Evolutionary conservation across 257 asterid species (phyloP).

Genomic region (Sherardia arvensis): DNA sequence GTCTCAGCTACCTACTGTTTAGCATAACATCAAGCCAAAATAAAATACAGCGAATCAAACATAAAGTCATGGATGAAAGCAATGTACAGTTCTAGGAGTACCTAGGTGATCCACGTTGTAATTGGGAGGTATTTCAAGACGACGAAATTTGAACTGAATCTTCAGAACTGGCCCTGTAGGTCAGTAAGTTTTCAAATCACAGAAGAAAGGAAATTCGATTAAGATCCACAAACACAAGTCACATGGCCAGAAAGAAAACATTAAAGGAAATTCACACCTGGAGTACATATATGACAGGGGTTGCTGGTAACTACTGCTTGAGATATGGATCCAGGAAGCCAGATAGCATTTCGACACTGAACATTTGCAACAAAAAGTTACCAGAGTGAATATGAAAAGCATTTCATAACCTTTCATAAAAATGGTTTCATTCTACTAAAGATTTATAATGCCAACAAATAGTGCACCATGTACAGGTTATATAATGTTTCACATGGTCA

Average conservation of each 20-base stretch:
- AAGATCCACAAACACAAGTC: not conserved
- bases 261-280: constrained; percentile 39
- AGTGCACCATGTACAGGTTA: not conserved
- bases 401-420: no score
- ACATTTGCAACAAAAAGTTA: constrained; percentile 15
- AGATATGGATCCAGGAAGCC: constrained; percentile 91
- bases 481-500: not conserved
- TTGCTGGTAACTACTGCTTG: constrained; percentile 69
- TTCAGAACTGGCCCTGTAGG: constrained; percentile 65
- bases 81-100: constrained; percentile 9
- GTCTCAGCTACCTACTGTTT: not conserved
- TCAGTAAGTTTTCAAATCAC: constrained; percentile 3
- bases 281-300: constrained; percentile 63
- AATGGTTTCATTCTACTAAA: not conserved
- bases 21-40: not conserved
- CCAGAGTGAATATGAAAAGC: not conserved
- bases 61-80: not conserved
- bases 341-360: constrained; percentile 88
- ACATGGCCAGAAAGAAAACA: not conserved
- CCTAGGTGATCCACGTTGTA: constrained; percentile 76
- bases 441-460: not conserved
- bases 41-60: not conserved
- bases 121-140: constrained; percentile 84
- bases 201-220: constrained; percentile 13
- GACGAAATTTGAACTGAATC: constrained; percentile 94